Evolutionary conservation across 2,329 filamentous ascomycete species (phyloP).

Genomic region (Diaporthe aspalathi): DNA sequence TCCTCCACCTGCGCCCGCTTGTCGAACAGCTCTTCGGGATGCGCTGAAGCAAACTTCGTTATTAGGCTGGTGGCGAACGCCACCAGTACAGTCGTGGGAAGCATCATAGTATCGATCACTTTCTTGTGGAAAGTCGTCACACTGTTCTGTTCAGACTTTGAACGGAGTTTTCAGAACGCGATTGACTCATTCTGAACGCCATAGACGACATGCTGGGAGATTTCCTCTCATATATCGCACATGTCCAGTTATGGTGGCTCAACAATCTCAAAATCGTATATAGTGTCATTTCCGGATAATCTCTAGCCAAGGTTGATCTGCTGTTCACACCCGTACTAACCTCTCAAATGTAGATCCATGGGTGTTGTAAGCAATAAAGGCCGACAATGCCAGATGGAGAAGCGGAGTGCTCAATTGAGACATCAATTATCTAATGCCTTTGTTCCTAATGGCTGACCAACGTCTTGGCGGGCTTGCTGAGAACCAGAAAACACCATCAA

Average conservation of each 20-base stretch:
- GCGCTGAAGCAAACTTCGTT: slow-evolving; percentile 40
- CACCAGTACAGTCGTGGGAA: neutral
- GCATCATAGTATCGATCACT: neutral
- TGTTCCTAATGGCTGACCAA: slow-evolving; percentile 15
- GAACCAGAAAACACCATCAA: neutral
- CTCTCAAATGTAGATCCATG: slow-evolving; percentile 2
- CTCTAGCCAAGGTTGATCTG: slow-evolving; percentile 1
- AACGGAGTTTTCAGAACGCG: neutral
- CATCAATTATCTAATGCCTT: slow-evolving; percentile 1
- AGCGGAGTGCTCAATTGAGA: neutral
- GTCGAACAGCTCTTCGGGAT: slow-evolving; percentile 47
- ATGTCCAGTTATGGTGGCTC: neutral
- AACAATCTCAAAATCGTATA: slow-evolving; percentile 11
- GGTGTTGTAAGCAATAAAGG: neutral
- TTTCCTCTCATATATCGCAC: neutral
- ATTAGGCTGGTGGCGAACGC: slow-evolving; percentile 2
- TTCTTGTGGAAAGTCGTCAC: neutral
- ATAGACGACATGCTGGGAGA: too few relatives aligned
- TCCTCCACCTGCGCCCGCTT: slow-evolving; percentile 45
- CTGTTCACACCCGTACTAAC: neutral
- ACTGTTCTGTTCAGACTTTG: neutral
- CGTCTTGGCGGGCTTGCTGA: neutral
- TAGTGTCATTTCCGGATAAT: slow-evolving; percentile 5
- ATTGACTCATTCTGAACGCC: neutral
- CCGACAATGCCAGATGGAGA: slow-evolving; percentile 20